Base-by-base conservation (phyloP, 345 rosid species). In the Citrus medica region DNA sequence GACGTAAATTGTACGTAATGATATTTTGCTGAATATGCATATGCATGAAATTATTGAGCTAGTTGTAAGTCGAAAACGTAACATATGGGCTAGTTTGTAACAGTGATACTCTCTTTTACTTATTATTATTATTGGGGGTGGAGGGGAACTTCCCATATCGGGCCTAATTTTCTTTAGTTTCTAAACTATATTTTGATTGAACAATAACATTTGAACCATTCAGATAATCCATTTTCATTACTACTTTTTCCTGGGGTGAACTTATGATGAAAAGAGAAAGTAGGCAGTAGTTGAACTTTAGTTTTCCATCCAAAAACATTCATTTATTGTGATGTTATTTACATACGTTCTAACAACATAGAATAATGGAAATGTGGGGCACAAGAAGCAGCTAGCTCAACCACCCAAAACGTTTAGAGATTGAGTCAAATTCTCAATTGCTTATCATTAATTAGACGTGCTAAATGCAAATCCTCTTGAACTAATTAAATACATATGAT, bases 311-410 rank as follows among this genome's bases (percentile, higher is more conserved):
- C 5, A 28, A n/a, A 59, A 21, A 64, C 9, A 75, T 64, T 48
- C 21, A 75, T 48, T 75, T 30, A 33, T 32, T 65, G 7, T 75
- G 46, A 51, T 75, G 71, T 75, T 46, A 24, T 75, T 75, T 75
- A 64, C 78, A 42, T 17, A 51, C 13, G 28, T 38, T 59, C 35
- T 8, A 58, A 1, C 28, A 63, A 74, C 30, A 17, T 42, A 46
- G 51, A 13, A 46, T 13, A 28, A 48, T 48, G 51, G 14, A 21
- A 48, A 30, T 12, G 78, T 64, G 70, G 78, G 71, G n/a, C 58
- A 19, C 58, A 53, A 53, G n/a, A 53, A 53, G 22, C 22, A 53
- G 58, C 58, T 53, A 17, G 58, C 58, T 53, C 58, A 53, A 53
- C 58, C 58, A 53, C 58, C 58, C 58, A 17, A 53, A 53, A 10